These are phyloP conservation scores for Hevea brasiliensis DNA, from an alignment of 345 rosid genomes.

Conservation along the genomic window DNA sequence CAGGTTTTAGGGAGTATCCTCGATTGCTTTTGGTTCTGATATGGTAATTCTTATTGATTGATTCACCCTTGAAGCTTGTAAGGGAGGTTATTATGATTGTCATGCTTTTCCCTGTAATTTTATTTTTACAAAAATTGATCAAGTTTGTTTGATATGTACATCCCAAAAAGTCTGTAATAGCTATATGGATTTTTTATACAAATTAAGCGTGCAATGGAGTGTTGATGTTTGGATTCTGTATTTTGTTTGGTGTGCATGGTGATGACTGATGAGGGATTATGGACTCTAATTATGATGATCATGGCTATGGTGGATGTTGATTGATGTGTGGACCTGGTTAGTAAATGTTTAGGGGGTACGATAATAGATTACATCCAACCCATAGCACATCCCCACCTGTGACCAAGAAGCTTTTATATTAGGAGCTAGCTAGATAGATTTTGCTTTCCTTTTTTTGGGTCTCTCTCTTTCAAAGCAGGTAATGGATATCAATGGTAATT, in stretches of 20 bases:
- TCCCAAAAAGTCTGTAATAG: slow-evolving; percentile 6
- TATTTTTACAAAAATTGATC: background rate
- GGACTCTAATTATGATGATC: background rate
- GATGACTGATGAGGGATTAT: background rate
- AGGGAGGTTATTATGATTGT: slow-evolving; percentile 26
- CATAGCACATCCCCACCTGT: background rate
- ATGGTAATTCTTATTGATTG: slow-evolving; percentile 12
- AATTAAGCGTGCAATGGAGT: slow-evolving; percentile 9
- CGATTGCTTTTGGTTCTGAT: slow-evolving; percentile 25
- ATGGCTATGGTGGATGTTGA: background rate
- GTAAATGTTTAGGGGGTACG: slow-evolving; percentile 5
- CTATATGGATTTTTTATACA: slow-evolving; percentile 1
- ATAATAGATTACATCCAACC: background rate
- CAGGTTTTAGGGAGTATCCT: slow-evolving; percentile 68
- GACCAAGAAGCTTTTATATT: background rate
- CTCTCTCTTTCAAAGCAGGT: slow-evolving; percentile 6
- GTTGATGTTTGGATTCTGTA: background rate
- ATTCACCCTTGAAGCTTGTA: slow-evolving; percentile 32
- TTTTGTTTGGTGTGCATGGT: background rate
- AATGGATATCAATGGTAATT: slow-evolving; percentile 21
- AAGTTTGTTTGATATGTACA: slow-evolving; percentile 29
- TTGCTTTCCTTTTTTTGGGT: background rate
- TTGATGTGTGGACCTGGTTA: slow-evolving; percentile 11
- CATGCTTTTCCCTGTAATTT: background rate
- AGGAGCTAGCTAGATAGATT: background rate